Base-by-base conservation (phyloP, 208 protist species). In the Crithidia brevicula region DNA sequence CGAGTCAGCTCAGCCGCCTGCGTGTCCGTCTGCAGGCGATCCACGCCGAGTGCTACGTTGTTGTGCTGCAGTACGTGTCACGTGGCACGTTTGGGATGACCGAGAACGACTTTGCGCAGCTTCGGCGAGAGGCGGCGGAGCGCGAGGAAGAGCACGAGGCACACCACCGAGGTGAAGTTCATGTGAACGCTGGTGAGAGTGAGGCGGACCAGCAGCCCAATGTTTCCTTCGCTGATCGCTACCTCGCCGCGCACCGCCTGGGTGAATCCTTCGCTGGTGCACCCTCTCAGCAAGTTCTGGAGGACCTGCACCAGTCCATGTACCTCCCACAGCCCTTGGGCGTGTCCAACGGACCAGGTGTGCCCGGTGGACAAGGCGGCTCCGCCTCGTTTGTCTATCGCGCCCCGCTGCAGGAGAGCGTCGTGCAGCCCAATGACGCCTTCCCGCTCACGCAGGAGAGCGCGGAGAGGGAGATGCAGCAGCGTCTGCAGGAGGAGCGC, bases 171-270 rank as follows among this genome's bases (percentile, higher is more conserved):
- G 22, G n/a, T 9, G 4, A 40, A 0, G 27, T 46, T 4, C 28
- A 68, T n/a, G 67, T 66, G n/a, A 16, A 43, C 49, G 52, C 34
- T 4, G 57, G 34, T 6, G 45, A 45, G 9, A n/a, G 10, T 5
- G 42, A 20, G 36, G 18, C 5, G 15, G 43, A 38, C 49, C 22
- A 40, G 10, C 43, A 56, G 38, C 49, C 8, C 15, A 56, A 77
- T 46, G 30, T 40, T 11, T 77, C 72, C 36, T 71, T 83, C 47
- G 78, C 78, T 7, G 73, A 74, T 33, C 71, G 73, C 40, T 63
- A 70, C 34, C 58, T 83, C 9, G 38, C 38, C 15, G 58, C 59
- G 15, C 77, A 67, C 11, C 66, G 58, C 50, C 18, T 43, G 1
- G 59, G 49, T 16, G 60, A 56, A 10, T 34, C 52, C 4, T 38